A percentile compares a stretch with the other conserved stretches of the same genome.
phyloP scores from a whole-genome alignment of 192 early-diverging fungal species.

The Coemansia sp. region DNA sequence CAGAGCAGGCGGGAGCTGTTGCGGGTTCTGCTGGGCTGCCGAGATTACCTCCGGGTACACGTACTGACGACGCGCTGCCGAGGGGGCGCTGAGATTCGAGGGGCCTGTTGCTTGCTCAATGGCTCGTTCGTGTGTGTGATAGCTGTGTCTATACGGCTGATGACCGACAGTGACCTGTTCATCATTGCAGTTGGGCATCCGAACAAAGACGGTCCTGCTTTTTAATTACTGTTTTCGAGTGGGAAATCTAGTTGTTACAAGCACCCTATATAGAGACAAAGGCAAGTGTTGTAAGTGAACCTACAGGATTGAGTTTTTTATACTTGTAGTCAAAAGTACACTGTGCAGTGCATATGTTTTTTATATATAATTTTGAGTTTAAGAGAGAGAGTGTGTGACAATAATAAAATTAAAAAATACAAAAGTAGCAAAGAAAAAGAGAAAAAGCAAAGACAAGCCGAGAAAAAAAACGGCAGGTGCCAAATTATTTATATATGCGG shows the following conservation, averaged over 20 bases:
- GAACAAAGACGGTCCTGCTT: too few relatives aligned
- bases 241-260: too few relatives aligned
- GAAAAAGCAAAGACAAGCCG: neutral
- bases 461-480: neutral
- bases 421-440: neutral
- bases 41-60: constrained; percentile 3
- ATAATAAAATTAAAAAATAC: neutral
- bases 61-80: neutral
- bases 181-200: too few relatives aligned
- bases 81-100: constrained; percentile 1
- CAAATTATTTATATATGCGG: too few relatives aligned
- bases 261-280: too few relatives aligned
- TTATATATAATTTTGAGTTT: neutral
- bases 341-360: too few relatives aligned
- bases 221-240: too few relatives aligned
- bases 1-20: neutral
- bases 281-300: too few relatives aligned
- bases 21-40: neutral
- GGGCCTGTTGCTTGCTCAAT: neutral
- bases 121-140: constrained; percentile 15
- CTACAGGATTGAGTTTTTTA: too few relatives aligned
- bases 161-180: too few relatives aligned
- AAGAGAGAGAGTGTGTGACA: neutral
- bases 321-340: too few relatives aligned
- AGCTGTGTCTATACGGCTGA: constrained; percentile 36